Percentiles rank a stretch among this genome's conserved stretches.
These are phyloP conservation scores for Mucor lusitanicus DNA, from an alignment of 371 early-diverging fungal species.

Conservation along the genomic window DNA sequence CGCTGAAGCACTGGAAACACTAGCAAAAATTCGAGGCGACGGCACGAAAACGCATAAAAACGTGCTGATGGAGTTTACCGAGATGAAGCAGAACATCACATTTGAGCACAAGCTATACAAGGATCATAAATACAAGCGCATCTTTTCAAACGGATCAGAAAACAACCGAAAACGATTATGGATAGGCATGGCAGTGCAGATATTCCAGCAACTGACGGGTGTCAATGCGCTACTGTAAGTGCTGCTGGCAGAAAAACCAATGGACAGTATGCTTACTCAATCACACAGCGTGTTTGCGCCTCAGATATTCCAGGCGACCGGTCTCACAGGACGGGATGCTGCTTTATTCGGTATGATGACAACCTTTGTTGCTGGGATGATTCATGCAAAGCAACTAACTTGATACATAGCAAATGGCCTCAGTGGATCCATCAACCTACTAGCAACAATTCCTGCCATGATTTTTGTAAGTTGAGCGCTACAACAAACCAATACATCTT, in stretches of 20 bases:
- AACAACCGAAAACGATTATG: slow-evolving; percentile 61
- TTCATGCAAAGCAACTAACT: not conserved
- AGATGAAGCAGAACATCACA: slow-evolving; percentile 71
- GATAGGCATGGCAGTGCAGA: slow-evolving; percentile 73
- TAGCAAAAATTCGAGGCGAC: slow-evolving; percentile 54
- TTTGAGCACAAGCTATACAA: slow-evolving; percentile 72
- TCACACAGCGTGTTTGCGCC: slow-evolving; percentile 60
- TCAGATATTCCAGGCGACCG: slow-evolving; percentile 67
- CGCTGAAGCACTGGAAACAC: slow-evolving; percentile 50
- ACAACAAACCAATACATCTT: not conserved
- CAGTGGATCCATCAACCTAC: slow-evolving; percentile 69
- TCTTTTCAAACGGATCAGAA: slow-evolving; percentile 45
- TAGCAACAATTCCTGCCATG: slow-evolving; percentile 76
- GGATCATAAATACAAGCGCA: slow-evolving; percentile 24
- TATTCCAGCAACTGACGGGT: slow-evolving; percentile 77
- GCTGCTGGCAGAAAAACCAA: too few relatives aligned
- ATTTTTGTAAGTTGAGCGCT: slow-evolving; percentile 56
- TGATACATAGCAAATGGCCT: slow-evolving; percentile 61
- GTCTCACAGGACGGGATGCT: slow-evolving; percentile 51
- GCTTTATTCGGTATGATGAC: slow-evolving; percentile 45
- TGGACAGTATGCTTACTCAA: too few relatives aligned
- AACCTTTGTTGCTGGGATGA: slow-evolving; percentile 48
- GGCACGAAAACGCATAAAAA: slow-evolving; percentile 36
- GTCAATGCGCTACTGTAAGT: slow-evolving; percentile 74
- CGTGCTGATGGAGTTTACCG: slow-evolving; percentile 63